These are phyloP conservation scores for Leccinum huronense DNA, from an alignment of 1,284 basidiomycete genomes.

Conservation along the genomic window DNA sequence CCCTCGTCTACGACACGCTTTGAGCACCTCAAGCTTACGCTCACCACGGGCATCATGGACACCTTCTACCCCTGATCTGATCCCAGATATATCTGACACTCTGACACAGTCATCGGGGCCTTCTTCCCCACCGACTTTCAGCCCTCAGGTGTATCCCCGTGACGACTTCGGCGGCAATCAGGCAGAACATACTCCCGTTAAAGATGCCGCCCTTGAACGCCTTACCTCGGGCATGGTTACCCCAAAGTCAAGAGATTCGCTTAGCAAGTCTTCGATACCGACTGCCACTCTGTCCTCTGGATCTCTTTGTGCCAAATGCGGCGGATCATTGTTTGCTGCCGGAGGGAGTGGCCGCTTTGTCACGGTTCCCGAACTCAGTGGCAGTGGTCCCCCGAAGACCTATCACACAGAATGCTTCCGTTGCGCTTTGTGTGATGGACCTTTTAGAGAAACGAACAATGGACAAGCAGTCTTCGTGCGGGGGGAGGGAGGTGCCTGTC, in stretches of 20 bases:
- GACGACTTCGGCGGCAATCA: conserved; percentile 16
- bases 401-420: conserved; percentile 75
- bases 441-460: conserved; percentile 58
- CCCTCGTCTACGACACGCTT: conserved; percentile 29
- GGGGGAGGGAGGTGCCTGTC: conserved; percentile 62
- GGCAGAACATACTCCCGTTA: conserved; percentile 14
- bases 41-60: conserved; percentile 35
- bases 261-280: conserved; percentile 25
- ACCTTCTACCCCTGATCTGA: conserved; percentile 58
- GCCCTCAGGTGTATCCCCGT: conserved; percentile 26
- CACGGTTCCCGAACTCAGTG: conserved; percentile 58
- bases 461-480: conserved; percentile 69
- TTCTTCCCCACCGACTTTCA: conserved; percentile 52
- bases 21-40: conserved; percentile 33
- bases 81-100: conserved; percentile 60
- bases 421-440: conserved; percentile 61
- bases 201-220: conserved; percentile 11
- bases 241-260: conserved; percentile 27
- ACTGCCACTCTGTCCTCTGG: conserved; percentile 29
- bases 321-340: conserved; percentile 53
- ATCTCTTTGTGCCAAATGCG: conserved; percentile 56
- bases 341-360: conserved; percentile 59
- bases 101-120: conserved; percentile 54
- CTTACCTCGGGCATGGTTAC: conserved; percentile 20
- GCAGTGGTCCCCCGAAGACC: conserved; percentile 46